A percentile compares a stretch with the other conserved stretches of the same genome.
Conservation (phyloP, 2,329 filamentous ascomycete species). For the Davidsoniella virescens region DNA sequence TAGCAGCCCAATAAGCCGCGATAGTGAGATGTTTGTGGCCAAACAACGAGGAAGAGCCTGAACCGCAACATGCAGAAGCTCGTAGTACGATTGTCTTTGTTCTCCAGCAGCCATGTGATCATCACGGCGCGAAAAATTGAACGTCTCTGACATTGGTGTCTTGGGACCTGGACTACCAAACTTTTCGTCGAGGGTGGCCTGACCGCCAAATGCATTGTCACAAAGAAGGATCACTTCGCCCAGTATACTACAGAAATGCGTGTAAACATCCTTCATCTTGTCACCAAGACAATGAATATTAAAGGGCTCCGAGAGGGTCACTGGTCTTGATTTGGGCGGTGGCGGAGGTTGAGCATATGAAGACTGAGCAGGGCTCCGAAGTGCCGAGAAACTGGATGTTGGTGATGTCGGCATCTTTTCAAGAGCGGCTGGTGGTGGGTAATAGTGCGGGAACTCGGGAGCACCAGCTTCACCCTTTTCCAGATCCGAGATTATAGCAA, state of each 20-base stretch:
- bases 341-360: slow-evolving; percentile 18
- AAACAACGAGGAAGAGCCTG: slow-evolving; percentile 90
- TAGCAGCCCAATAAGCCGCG: slow-evolving; percentile 80
- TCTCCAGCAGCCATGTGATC: slow-evolving; percentile 58
- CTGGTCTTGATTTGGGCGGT: slow-evolving; percentile 23
- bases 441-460: slow-evolving; percentile 66
- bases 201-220: slow-evolving; percentile 91
- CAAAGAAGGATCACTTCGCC: slow-evolving; percentile 94
- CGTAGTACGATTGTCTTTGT: slow-evolving; percentile 87
- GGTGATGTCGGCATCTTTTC: slow-evolving; percentile 36
- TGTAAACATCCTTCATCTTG: slow-evolving; percentile 67
- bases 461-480: slow-evolving; percentile 64
- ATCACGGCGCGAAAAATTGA: slow-evolving; percentile 75
- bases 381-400: slow-evolving; percentile 21
- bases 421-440: slow-evolving; percentile 20
- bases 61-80: slow-evolving; percentile 85
- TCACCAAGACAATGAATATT: slow-evolving; percentile 54
- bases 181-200: slow-evolving; percentile 89
- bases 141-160: slow-evolving; percentile 86
- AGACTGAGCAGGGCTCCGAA: slow-evolving; percentile 7
- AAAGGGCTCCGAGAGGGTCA: slow-evolving; percentile 31
- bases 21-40: slow-evolving; percentile 80
- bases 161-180: slow-evolving; percentile 73
- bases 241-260: slow-evolving; percentile 83
- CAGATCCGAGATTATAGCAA: slow-evolving; percentile 82